Evolutionary conservation across 208 protist species (phyloP), one percentile per base, ranked within the genome.

Genomic region (Trichomonas vaginalis): DNA sequence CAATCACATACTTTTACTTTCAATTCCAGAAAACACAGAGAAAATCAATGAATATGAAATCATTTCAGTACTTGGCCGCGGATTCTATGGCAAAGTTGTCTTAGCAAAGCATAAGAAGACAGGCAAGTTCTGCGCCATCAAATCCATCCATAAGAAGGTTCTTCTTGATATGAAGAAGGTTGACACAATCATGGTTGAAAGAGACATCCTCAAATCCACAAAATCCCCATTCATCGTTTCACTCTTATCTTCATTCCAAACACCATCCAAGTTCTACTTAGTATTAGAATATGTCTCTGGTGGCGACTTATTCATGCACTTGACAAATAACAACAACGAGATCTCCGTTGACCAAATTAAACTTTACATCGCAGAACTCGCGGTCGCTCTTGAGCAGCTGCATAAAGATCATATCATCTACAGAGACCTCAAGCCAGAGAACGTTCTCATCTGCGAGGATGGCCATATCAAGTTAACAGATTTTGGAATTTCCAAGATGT

Each of bases 361-460:
- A 10, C 39, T 83, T 37, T 83, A 83, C 15, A 49, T 49, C 37
- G 92, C 92, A 9, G 61, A 83, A 48, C 45, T 95, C 9, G 42
- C 45, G 4, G 21, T 95, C 2, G 92, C 49, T 12, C 17, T 95
- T 10, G 37, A 80, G 2, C 8, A 70, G 79, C n/a, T 95, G 3
- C 92, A 95, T 49, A 45, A 21, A n/a, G 9, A 56, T 48, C 47
- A 42, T 42, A 48, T 95, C 35, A 95, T 95, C 37, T 95, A 95
- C 35, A n/a, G 92, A 27, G 92, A 95, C 35, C 48, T 95, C 9
- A 95, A 95, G 62, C 35, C 92, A 46, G 92, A 95, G 48, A 95
- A 95, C 42, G 35, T 95, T 9, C 40, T 95, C 21, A 27, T 95
- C n/a, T 47, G 35, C 14, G 40, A 37, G 35, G 35, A 82, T 82